phyloP scores from a whole-genome alignment of 805 yeast species.

The Kazachstania martiniae region DNA sequence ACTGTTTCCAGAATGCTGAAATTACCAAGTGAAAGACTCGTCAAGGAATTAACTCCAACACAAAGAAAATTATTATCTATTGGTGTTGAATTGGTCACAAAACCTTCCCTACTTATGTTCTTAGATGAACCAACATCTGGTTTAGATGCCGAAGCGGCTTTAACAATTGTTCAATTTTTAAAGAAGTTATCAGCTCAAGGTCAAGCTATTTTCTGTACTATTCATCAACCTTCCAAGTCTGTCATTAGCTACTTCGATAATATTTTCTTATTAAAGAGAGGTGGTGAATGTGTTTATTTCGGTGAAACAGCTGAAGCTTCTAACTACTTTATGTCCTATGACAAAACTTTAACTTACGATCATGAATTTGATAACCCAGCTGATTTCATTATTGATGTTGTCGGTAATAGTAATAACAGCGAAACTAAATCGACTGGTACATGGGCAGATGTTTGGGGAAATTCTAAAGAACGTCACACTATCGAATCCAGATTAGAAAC shows the following conservation, averaged over 20 bases:
- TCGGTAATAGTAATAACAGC: slow-evolving; percentile 36
- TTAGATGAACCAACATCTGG: slow-evolving; percentile 56
- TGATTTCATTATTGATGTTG: slow-evolving; percentile 62
- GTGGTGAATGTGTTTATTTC: slow-evolving; percentile 63
- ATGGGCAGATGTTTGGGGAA: slow-evolving; percentile 18
- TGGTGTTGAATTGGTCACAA: slow-evolving; percentile 46
- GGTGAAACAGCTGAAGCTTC: slow-evolving; percentile 62
- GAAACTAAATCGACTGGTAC: slow-evolving; percentile 2
- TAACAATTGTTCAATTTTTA: slow-evolving; percentile 45
- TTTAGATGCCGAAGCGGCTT: slow-evolving; percentile 47
- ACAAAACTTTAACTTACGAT: slow-evolving; percentile 47
- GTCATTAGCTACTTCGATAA: slow-evolving; percentile 51
- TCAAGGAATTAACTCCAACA: slow-evolving; percentile 43
- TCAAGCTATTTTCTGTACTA: slow-evolving; percentile 51
- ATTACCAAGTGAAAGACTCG: slow-evolving; percentile 33
- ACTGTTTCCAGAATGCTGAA: slow-evolving; percentile 34
- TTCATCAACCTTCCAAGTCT: slow-evolving; percentile 57
- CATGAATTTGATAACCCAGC: slow-evolving; percentile 51
- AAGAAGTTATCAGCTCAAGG: slow-evolving; percentile 41
- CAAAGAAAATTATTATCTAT: slow-evolving; percentile 44
- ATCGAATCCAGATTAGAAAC: slow-evolving; percentile 3
- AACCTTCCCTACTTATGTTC: slow-evolving; percentile 42
- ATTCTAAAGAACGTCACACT: slow-evolving; percentile 8
- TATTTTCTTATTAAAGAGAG: slow-evolving; percentile 49
- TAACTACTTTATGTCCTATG: slow-evolving; percentile 40